Conservation (phyloP, 2,329 filamentous ascomycete species). For the Colletotrichum trifolii region DNA sequence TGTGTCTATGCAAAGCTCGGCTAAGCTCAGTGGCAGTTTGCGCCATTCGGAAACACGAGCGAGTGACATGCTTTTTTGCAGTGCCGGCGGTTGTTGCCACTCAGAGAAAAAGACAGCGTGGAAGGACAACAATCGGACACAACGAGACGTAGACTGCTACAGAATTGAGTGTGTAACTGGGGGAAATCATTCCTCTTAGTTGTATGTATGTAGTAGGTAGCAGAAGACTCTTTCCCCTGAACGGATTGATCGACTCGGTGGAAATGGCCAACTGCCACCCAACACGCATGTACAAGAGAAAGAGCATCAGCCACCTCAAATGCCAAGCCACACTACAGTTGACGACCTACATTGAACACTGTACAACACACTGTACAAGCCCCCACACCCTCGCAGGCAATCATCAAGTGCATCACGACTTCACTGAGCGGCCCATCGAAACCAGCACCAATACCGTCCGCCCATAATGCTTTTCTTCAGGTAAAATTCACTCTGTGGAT, state of each 20-base stretch:
- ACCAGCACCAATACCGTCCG: constrained; percentile 22
- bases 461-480: constrained; percentile 59
- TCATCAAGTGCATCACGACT: constrained; percentile 24
- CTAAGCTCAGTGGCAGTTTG: constrained; percentile 83
- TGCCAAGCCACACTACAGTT: constrained; percentile 8
- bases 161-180: not conserved
- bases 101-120: not conserved
- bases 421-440: constrained; percentile 27
- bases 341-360: not conserved
- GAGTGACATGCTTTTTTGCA: constrained; percentile 46
- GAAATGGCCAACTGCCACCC: constrained; percentile 18
- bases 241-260: constrained; percentile 19
- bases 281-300: not conserved
- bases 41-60: constrained; percentile 80
- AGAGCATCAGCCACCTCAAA: constrained; percentile 5
- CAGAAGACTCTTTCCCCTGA: constrained; percentile 11
- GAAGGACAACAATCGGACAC: not conserved
- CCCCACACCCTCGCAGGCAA: constrained; percentile 21
- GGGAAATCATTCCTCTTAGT: not conserved
- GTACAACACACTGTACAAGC: constrained; percentile 11
- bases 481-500: constrained; percentile 39
- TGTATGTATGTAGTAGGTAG: no score
- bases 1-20: constrained; percentile 93
- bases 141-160: not conserved
- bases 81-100: no score